phyloP scores from a whole-genome alignment of 164 flowering plant genomes.

The Vitis amurensis region DNA sequence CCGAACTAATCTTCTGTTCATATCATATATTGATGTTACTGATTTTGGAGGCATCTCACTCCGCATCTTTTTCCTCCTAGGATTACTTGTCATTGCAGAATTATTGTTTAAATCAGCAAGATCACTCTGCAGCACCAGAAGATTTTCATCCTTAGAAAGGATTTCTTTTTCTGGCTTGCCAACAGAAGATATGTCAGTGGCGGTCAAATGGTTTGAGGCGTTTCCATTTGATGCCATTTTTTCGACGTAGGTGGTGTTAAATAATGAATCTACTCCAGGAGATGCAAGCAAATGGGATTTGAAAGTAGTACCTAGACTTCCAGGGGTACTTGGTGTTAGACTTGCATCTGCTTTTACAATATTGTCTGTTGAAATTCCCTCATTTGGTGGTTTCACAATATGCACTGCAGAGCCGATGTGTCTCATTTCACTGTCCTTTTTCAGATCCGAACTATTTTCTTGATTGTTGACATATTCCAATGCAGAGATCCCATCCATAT shows the following conservation, averaged over 20 bases:
- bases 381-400: slow-evolving; percentile 21
- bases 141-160: no score
- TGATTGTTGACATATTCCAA: slow-evolving; percentile 12
- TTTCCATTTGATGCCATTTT: slow-evolving; percentile 12
- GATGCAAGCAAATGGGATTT: slow-evolving; percentile 11
- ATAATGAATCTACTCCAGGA: slow-evolving; percentile 14
- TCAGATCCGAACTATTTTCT: slow-evolving; percentile 19
- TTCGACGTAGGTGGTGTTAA: slow-evolving; percentile 12
- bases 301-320: slow-evolving; percentile 7
- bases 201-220: slow-evolving; percentile 13
- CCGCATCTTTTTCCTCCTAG: slow-evolving; percentile 46
- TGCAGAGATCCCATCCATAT: slow-evolving; percentile 6
- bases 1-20: slow-evolving; percentile 48
- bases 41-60: slow-evolving; percentile 58
- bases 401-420: slow-evolving; percentile 23
- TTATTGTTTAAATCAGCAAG: slow-evolving; percentile 16
- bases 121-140: slow-evolving; percentile 6
- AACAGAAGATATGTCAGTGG: background rate
- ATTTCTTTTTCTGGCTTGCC: no score
- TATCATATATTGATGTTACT: slow-evolving; percentile 47
- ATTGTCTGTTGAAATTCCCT: slow-evolving; percentile 15
- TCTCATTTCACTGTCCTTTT: slow-evolving; percentile 15
- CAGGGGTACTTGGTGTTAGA: slow-evolving; percentile 7
- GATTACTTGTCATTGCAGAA: slow-evolving; percentile 12
- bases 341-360: slow-evolving; percentile 7